Percentiles rank a stretch among this genome's conserved stretches.
These are phyloP conservation scores for Ramalina intermedia DNA, from an alignment of 495 filamentous ascomycete species.

Conservation along the genomic window DNA sequence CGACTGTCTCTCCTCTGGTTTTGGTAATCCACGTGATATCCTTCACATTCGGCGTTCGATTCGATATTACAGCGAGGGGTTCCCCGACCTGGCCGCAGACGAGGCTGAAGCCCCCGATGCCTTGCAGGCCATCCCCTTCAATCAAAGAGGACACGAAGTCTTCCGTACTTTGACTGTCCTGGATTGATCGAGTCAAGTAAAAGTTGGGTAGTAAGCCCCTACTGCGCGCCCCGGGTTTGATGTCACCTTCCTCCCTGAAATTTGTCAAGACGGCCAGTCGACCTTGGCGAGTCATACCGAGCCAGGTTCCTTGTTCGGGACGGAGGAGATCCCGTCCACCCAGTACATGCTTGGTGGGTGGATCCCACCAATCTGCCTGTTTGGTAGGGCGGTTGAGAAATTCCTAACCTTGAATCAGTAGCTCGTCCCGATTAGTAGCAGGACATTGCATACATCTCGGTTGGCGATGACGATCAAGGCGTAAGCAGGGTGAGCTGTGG, in stretches of 20 bases:
- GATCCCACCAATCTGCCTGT: constrained; percentile 68
- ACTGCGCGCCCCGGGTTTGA: constrained; percentile 46
- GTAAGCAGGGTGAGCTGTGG: constrained; percentile 83
- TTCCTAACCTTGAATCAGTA: constrained; percentile 35
- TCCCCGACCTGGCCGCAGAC: constrained; percentile 69
- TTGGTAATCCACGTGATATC: constrained; percentile 56
- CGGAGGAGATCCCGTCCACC: constrained; percentile 56
- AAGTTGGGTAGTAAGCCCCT: constrained; percentile 75
- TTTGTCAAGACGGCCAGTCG: constrained; percentile 88
- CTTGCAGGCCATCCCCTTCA: constrained; percentile 46
- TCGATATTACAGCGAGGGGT: constrained; percentile 75
- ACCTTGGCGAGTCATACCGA: constrained; percentile 73
- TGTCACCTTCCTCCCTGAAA: constrained; percentile 62
- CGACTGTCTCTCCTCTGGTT: constrained; percentile 49
- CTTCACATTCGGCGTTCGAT: constrained; percentile 54
- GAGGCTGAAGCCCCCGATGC: constrained; percentile 86
- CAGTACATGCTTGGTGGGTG: constrained; percentile 44
- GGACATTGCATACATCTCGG: constrained; percentile 50
- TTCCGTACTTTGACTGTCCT: constrained; percentile 29
- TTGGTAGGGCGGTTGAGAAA: constrained; percentile 82
- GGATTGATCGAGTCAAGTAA: constrained; percentile 48
- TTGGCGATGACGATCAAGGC: constrained; percentile 84
- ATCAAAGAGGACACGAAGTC: constrained; percentile 60
- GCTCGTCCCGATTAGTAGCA: neutral
- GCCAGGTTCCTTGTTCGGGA: constrained; percentile 70